Percentiles rank a stretch among this genome's conserved stretches.
Evolutionary conservation across 306 rosid species (phyloP).

Genomic region (Prunus fruticosa): DNA sequence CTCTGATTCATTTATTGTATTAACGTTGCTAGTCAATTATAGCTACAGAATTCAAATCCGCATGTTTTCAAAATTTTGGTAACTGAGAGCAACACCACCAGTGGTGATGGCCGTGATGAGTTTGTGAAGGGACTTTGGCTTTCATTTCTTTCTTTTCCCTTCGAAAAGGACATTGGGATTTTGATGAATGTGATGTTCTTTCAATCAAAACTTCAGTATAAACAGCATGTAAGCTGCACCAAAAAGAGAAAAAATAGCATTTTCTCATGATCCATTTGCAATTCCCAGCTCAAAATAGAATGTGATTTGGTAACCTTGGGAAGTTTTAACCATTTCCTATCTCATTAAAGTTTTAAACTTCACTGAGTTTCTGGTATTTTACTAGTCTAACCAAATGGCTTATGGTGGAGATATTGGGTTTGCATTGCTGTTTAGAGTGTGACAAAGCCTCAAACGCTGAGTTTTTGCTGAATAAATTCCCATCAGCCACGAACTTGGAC

Average conservation of each 20-base stretch:
- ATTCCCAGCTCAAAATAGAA: no score
- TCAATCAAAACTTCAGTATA: background rate
- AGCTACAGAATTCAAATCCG: background rate
- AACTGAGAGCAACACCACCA: slow-evolving; percentile 16
- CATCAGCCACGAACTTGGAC: background rate
- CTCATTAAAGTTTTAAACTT: no score
- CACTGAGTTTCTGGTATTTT: background rate
- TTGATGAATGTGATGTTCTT: background rate
- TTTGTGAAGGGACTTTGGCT: background rate
- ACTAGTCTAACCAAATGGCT: background rate
- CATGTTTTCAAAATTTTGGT: background rate
- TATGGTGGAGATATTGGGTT: background rate
- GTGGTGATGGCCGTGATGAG: background rate
- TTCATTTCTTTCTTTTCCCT: background rate
- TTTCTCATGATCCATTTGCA: background rate
- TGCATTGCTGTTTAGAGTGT: background rate
- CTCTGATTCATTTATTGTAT: background rate
- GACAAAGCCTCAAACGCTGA: background rate
- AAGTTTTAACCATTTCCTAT: no score
- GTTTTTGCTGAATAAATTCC: background rate
- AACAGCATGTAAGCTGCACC: background rate
- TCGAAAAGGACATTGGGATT: background rate
- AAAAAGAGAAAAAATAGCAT: background rate
- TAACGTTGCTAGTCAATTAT: background rate
- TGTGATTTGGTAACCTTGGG: no score